A percentile compares a stretch with the other conserved stretches of the same genome.
These are phyloP conservation scores for Neurospora hispaniola DNA, from an alignment of 495 filamentous ascomycete genomes.

Conservation along the genomic window DNA sequence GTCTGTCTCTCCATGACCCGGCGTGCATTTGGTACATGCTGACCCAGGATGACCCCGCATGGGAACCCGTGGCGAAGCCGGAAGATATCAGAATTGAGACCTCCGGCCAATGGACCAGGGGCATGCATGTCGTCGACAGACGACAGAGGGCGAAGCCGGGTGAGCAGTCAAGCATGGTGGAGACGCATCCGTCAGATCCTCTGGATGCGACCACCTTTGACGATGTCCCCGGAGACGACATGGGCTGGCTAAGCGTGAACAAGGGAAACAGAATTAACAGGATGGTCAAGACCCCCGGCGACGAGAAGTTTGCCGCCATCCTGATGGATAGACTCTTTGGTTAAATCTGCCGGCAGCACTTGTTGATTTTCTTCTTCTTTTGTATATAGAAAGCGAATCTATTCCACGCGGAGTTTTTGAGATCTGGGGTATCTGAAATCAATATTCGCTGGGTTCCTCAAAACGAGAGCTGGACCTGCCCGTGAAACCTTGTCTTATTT, in stretches of 20 bases:
- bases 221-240: slow-evolving; percentile 46
- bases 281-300: slow-evolving; percentile 50
- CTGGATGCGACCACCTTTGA: slow-evolving; percentile 24
- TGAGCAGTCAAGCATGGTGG: slow-evolving; percentile 38
- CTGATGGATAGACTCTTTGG: slow-evolving; percentile 41
- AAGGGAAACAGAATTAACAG: slow-evolving; percentile 70
- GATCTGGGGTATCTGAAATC: neutral
- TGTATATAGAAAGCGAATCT: slow-evolving; percentile 12
- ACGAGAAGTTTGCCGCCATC: slow-evolving; percentile 38
- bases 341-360: slow-evolving; percentile 6
- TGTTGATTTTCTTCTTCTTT: neutral
- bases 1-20: slow-evolving; percentile 77
- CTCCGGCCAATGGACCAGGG: slow-evolving; percentile 84
- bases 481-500: neutral
- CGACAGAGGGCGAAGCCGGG: slow-evolving; percentile 48
- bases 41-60: slow-evolving; percentile 39
- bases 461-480: neutral
- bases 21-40: slow-evolving; percentile 81
- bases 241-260: slow-evolving; percentile 57
- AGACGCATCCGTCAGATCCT: slow-evolving; percentile 23
- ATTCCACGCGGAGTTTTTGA: slow-evolving; percentile 13
- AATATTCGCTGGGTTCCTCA: neutral
- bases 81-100: slow-evolving; percentile 83
- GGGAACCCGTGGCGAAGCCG: slow-evolving; percentile 35
- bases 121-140: slow-evolving; percentile 77